Conservation (phyloP, 129 eudicot genomes). For the Sambucus nigra region DNA sequence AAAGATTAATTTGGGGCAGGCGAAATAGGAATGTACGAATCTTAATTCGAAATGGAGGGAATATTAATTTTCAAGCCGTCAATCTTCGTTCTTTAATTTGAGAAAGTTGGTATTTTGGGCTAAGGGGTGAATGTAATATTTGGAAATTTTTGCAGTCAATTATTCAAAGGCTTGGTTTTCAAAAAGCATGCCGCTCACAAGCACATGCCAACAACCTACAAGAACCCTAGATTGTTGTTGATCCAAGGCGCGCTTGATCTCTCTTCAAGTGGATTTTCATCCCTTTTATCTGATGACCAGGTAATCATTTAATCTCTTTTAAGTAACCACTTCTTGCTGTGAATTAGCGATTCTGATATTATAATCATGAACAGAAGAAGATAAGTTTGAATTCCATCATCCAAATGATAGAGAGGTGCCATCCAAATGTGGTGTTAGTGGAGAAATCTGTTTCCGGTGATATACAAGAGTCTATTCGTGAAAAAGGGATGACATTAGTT, state of each 20-base stretch:
- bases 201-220: conserved; percentile 76
- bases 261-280: conserved; percentile 64
- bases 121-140: too few species aligned
- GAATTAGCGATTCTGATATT: not conserved
- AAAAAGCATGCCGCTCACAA: conserved; percentile 98
- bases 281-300: conserved; percentile 65
- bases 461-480: conserved; percentile 61
- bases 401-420: conserved; percentile 48
- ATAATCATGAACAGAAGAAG: conserved; percentile 36
- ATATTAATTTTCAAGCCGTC: too few species aligned
- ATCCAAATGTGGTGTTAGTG: conserved; percentile 66
- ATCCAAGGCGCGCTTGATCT: conserved; percentile 75
- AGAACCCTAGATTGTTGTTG: conserved; percentile 65
- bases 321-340: too few species aligned
- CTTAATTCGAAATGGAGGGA: too few species aligned
- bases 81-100: too few species aligned
- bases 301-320: conserved; percentile 20
- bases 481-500: conserved; percentile 67
- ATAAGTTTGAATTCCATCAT: conserved; percentile 35
- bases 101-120: too few species aligned
- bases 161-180: conserved; percentile 78
- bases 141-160: conserved; percentile 50
- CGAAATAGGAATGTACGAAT: too few species aligned
- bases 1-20: too few species aligned
- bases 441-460: conserved; percentile 89